Evolutionary conservation across 2,329 filamentous ascomycete species (phyloP).

Genomic region (Trichoderma cornu-damae): DNA sequence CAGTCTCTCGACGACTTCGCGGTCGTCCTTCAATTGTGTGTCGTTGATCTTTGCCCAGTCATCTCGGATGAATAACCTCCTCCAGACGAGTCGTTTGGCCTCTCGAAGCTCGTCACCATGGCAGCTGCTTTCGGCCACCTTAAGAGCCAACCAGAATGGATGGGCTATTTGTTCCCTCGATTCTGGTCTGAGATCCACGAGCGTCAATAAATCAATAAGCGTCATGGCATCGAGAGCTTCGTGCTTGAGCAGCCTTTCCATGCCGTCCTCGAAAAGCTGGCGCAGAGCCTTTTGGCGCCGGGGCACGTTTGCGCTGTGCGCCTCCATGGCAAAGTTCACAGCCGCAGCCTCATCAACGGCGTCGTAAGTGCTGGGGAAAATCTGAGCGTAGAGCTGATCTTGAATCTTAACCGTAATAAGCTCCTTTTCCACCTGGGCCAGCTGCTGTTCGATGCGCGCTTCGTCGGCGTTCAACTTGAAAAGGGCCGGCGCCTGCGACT

Average conservation of each 20-base stretch:
- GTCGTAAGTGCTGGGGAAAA: slow-evolving; percentile 61
- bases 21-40: slow-evolving; percentile 68
- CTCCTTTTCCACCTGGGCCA: slow-evolving; percentile 55
- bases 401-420: slow-evolving; percentile 73
- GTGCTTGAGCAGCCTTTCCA: slow-evolving; percentile 66
- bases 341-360: slow-evolving; percentile 79
- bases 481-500: slow-evolving; percentile 24
- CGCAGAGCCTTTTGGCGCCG: slow-evolving; percentile 61
- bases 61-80: slow-evolving; percentile 75
- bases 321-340: slow-evolving; percentile 67
- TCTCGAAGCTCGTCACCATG: slow-evolving; percentile 54
- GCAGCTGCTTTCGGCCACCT: slow-evolving; percentile 52
- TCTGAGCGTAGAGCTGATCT: slow-evolving; percentile 65
- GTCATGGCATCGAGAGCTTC: slow-evolving; percentile 61
- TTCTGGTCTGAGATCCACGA: slow-evolving; percentile 53
- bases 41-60: slow-evolving; percentile 79
- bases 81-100: slow-evolving; percentile 68
- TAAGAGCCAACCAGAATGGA: slow-evolving; percentile 72
- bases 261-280: slow-evolving; percentile 63
- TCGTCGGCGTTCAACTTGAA: slow-evolving; percentile 37
- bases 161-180: slow-evolving; percentile 50
- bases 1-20: slow-evolving; percentile 58
- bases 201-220: slow-evolving; percentile 71
- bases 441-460: slow-evolving; percentile 37
- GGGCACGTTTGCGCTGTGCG: slow-evolving; percentile 53